Percentiles rank a stretch among this genome's conserved stretches.
These are phyloP conservation scores for Podospora conica DNA, from an alignment of 495 filamentous ascomycete genomes.

Conservation along the genomic window DNA sequence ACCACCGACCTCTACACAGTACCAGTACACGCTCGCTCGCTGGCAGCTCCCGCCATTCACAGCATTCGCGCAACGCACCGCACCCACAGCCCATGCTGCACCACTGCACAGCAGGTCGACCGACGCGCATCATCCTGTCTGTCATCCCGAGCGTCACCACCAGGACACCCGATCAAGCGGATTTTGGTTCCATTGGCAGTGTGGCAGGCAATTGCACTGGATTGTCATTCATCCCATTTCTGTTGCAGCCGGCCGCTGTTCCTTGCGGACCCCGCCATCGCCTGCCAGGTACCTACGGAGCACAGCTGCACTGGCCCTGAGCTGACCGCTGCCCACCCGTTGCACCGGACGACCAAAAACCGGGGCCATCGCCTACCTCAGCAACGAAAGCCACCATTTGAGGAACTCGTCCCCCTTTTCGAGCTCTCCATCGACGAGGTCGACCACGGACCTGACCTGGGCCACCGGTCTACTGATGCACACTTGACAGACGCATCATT, in stretches of 20 bases:
- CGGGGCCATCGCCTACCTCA: constrained; percentile 13
- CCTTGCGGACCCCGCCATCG: constrained; percentile 22
- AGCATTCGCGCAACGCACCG: neutral
- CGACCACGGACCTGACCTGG: neutral
- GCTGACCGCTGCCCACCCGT: constrained; percentile 31
- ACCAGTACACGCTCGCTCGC: neutral
- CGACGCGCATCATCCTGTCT: constrained; percentile 1
- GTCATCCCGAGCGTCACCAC: neutral
- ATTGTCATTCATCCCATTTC: neutral
- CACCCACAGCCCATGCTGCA: constrained; percentile 6
- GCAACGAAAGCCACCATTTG: constrained; percentile 11
- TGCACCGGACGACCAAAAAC: constrained; percentile 35
- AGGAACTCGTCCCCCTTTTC: neutral
- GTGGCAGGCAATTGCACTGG: neutral
- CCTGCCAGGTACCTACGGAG: constrained; percentile 19
- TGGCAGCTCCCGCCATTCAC: constrained; percentile 1
- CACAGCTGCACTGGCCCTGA: constrained; percentile 15
- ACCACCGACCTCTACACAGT: neutral
- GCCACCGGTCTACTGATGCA: constrained; percentile 13
- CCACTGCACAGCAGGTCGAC: constrained; percentile 14
- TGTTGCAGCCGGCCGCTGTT: neutral
- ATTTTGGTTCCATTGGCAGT: no score
- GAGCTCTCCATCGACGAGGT: constrained; percentile 1
- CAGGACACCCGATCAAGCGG: no score
- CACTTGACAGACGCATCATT: constrained; percentile 1